Conservation (phyloP, 202 grass and related monocot species). For the Dendrocalamus latiflorus region DNA sequence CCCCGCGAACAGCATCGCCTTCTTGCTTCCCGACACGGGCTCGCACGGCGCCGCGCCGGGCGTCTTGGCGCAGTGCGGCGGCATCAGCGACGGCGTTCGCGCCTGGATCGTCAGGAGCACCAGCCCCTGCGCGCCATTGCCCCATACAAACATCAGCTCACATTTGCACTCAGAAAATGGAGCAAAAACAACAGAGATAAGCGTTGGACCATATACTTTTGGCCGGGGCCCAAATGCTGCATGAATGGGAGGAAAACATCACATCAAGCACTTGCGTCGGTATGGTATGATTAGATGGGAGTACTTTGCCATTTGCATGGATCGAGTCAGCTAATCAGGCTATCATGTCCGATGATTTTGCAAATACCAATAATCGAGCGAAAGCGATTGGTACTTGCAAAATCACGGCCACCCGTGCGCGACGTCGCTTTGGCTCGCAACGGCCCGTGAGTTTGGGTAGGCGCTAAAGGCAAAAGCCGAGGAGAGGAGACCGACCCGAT, state of each 20-base stretch:
- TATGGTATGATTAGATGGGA: not conserved
- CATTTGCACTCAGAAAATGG: not conserved
- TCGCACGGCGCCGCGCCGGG: slow-evolving; percentile 8
- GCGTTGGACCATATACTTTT: not conserved
- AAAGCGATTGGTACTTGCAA: not conserved
- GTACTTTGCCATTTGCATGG: not conserved
- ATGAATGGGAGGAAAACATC: not conserved
- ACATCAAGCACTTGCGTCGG: not conserved
- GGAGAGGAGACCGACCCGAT: not conserved
- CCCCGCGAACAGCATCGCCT: too few species aligned
- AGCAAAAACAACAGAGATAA: not conserved
- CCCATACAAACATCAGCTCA: not conserved
- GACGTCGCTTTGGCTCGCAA: not conserved
- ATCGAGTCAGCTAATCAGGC: not conserved
- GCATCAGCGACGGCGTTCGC: slow-evolving; percentile 49
- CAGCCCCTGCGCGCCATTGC: slow-evolving; percentile 47
- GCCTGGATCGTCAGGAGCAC: slow-evolving; percentile 82
- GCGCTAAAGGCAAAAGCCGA: too few species aligned
- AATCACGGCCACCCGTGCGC: slow-evolving; percentile 1
- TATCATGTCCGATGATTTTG: not conserved
- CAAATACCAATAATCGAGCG: not conserved
- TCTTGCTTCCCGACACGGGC: slow-evolving; percentile 32
- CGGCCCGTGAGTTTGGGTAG: not conserved
- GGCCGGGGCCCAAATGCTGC: not conserved
- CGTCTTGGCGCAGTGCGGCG: slow-evolving; percentile 19